A percentile compares a stretch with the other conserved stretches of the same genome.
phyloP scores from a whole-genome alignment of 306 rosid species.

The Cicer judaicum region DNA sequence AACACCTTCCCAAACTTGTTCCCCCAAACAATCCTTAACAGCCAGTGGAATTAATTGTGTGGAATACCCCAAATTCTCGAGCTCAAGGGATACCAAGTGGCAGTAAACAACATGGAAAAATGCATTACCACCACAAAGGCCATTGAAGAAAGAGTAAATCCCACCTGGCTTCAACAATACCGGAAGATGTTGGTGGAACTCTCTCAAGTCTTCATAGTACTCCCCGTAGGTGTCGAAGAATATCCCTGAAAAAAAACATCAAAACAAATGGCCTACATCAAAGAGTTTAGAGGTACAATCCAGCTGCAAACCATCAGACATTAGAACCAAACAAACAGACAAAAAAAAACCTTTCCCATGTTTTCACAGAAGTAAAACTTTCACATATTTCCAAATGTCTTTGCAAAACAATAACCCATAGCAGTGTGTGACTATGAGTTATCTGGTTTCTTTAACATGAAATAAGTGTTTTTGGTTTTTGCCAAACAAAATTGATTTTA shows the following conservation, averaged over 20 bases:
- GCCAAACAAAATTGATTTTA: no score
- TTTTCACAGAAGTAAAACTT: neutral
- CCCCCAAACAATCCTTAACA: slow-evolving; percentile 88
- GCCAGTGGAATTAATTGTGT: slow-evolving; percentile 90
- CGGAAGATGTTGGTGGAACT: slow-evolving; percentile 91
- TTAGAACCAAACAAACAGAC: slow-evolving; percentile 1
- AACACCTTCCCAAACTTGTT: slow-evolving; percentile 90
- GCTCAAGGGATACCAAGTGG: slow-evolving; percentile 83
- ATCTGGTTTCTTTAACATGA: neutral
- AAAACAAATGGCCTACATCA: slow-evolving; percentile 29
- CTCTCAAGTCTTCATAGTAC: slow-evolving; percentile 88
- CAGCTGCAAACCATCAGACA: slow-evolving; percentile 12
- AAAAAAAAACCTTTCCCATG: slow-evolving; percentile 11
- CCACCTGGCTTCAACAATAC: slow-evolving; percentile 78
- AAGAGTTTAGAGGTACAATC: neutral
- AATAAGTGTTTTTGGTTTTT: neutral
- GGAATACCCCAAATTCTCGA: slow-evolving; percentile 84
- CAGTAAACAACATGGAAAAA: slow-evolving; percentile 96
- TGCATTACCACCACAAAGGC: slow-evolving; percentile 92
- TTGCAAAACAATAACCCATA: neutral
- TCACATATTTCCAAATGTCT: neutral
- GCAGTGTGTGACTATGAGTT: neutral
- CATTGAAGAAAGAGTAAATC: slow-evolving; percentile 90
- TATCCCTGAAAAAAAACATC: slow-evolving; percentile 67
- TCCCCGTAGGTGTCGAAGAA: slow-evolving; percentile 97